phyloP scores from a whole-genome alignment of 1,139 yeast species.

The Debaryomyces fabryi region DNA sequence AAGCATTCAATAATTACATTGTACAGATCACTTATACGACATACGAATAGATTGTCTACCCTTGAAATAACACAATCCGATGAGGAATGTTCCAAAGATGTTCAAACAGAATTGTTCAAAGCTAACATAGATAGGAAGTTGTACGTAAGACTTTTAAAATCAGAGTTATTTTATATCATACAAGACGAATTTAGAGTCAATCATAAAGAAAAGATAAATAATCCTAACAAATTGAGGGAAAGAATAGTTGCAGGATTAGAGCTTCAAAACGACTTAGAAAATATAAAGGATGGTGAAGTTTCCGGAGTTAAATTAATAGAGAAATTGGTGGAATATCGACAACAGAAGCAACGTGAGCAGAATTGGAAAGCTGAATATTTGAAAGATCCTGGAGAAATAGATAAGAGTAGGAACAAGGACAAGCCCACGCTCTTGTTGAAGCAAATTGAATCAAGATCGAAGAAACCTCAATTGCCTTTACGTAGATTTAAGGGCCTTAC shows the following conservation, averaged over 20 bases:
- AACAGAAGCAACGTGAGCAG: slow-evolving; percentile 16
- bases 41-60: slow-evolving; percentile 10
- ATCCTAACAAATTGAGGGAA: slow-evolving; percentile 9
- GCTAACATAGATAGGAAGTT: slow-evolving; percentile 14
- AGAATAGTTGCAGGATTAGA: slow-evolving; percentile 13
- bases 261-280: slow-evolving; percentile 11
- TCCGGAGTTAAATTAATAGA: slow-evolving; percentile 6
- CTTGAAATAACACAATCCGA: background rate
- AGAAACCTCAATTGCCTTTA: background rate
- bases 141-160: slow-evolving; percentile 14
- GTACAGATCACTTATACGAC: slow-evolving; percentile 26
- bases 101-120: slow-evolving; percentile 8
- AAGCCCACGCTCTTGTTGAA: slow-evolving; percentile 12
- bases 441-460: slow-evolving; percentile 6
- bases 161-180: slow-evolving; percentile 23
- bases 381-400: slow-evolving; percentile 3
- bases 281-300: background rate
- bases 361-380: slow-evolving; percentile 22
- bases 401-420: slow-evolving; percentile 12
- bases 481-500: background rate
- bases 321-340: slow-evolving; percentile 18
- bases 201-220: background rate
- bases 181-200: slow-evolving; percentile 20
- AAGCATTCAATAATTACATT: slow-evolving; percentile 18
- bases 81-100: background rate